Percentiles rank a stretch among this genome's conserved stretches.
These are phyloP conservation scores for Pichia californica DNA, from an alignment of 805 yeast genomes.

Conservation along the genomic window DNA sequence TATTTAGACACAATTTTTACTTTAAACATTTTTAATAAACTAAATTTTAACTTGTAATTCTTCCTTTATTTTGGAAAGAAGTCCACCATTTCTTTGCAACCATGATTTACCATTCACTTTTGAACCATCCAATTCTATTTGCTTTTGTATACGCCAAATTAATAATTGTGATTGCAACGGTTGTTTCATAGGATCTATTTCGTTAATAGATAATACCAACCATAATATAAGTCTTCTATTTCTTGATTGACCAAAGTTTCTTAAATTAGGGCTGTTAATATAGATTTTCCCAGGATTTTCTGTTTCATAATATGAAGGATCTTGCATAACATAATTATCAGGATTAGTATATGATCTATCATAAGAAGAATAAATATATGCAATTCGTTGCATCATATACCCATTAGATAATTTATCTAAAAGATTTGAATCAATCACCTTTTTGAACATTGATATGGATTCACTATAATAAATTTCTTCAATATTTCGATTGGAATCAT, in stretches of 20 bases:
- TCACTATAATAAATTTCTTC: conserved; percentile 39
- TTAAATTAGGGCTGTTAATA: conserved; percentile 35
- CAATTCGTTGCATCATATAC: conserved; percentile 33
- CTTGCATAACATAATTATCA: background rate
- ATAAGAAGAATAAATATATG: conserved; percentile 24
- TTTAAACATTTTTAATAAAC: no score
- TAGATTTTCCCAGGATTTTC: conserved; percentile 25
- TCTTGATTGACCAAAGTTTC: conserved; percentile 50
- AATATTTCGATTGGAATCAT: no score
- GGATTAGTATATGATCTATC: conserved; percentile 8
- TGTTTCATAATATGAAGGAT: conserved; percentile 28
- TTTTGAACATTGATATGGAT: conserved; percentile 39
- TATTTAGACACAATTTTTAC: no score
- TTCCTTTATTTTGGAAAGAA: conserved; percentile 20
- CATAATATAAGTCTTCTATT: conserved; percentile 72
- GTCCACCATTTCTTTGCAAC: conserved; percentile 24
- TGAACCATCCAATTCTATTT: background rate
- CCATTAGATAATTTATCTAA: conserved; percentile 40
- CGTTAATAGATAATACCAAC: conserved; percentile 66
- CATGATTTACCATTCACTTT: conserved; percentile 15
- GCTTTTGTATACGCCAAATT: conserved; percentile 20
- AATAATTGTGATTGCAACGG: conserved; percentile 23
- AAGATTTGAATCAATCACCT: conserved; percentile 37
- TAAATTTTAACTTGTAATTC: no score
- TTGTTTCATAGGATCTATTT: conserved; percentile 43